These are phyloP conservation scores for Apiotrichum porosum DNA, from an alignment of 1,284 basidiomycete genomes.

Conservation along the genomic window DNA sequence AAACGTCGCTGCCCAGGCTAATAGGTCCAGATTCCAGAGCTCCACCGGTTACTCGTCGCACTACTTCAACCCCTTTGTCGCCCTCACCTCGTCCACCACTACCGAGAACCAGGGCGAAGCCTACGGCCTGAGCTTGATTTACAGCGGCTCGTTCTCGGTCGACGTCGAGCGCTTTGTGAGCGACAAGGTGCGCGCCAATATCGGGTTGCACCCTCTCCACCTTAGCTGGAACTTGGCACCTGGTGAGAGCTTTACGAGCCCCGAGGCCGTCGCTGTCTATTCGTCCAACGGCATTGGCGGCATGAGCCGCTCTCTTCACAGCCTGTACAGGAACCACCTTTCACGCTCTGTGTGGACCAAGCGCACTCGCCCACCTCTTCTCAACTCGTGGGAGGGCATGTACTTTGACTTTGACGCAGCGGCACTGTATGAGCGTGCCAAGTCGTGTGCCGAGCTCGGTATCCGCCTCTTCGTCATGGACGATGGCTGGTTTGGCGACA, in stretches of 20 bases:
- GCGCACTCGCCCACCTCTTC: slow-evolving; percentile 22
- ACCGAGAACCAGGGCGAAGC: slow-evolving; percentile 23
- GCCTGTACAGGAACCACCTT: slow-evolving; percentile 29
- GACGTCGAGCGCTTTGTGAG: slow-evolving; percentile 22
- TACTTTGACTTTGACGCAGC: slow-evolving; percentile 32
- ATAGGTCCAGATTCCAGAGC: slow-evolving; percentile 22
- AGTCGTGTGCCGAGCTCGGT: slow-evolving; percentile 22
- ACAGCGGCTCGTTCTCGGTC: slow-evolving; percentile 24
- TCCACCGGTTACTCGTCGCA: slow-evolving; percentile 31
- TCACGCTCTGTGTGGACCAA: slow-evolving; percentile 13
- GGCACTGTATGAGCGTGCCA: slow-evolving; percentile 19
- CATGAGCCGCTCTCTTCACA: slow-evolving; percentile 25
- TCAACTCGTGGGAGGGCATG: slow-evolving; percentile 40
- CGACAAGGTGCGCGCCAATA: slow-evolving; percentile 17
- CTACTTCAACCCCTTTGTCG: slow-evolving; percentile 32
- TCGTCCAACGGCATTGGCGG: slow-evolving; percentile 25
- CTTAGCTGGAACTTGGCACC: slow-evolving; percentile 21
- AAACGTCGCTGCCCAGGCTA: background rate
- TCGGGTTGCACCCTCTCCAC: slow-evolving; percentile 34
- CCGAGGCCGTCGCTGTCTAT: slow-evolving; percentile 30
- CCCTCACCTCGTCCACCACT: slow-evolving; percentile 18
- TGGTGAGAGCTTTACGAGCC: slow-evolving; percentile 25
- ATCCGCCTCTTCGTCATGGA: slow-evolving; percentile 38
- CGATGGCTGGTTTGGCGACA: slow-evolving; percentile 40
- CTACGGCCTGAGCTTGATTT: slow-evolving; percentile 30